These are phyloP conservation scores for Litchi chinensis DNA, from an alignment of 345 rosid genomes.

Conservation along the genomic window DNA sequence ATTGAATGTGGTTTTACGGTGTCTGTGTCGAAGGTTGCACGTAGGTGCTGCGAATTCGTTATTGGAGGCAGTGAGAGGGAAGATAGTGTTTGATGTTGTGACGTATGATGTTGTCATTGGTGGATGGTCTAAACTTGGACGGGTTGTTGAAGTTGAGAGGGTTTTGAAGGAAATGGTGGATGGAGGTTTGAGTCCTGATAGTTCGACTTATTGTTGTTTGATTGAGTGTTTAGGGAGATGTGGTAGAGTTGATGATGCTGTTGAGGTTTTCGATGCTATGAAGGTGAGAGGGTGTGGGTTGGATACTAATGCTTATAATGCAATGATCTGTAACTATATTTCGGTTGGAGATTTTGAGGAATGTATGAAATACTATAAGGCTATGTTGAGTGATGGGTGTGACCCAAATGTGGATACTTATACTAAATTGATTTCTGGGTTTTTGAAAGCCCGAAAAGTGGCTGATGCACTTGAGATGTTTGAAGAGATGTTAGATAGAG, in stretches of 20 bases:
- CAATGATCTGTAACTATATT: conserved; percentile 73
- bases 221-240: conserved; percentile 84
- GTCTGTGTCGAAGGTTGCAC: conserved; percentile 71
- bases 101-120: conserved; percentile 63
- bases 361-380: conserved; percentile 52
- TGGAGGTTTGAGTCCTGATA: conserved; percentile 55
- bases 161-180: conserved; percentile 63
- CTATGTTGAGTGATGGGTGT: conserved; percentile 51
- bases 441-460: conserved; percentile 69
- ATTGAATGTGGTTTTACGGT: conserved; percentile 64
- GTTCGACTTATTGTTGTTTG: conserved; percentile 57
- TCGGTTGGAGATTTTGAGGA: conserved; percentile 55
- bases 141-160: conserved; percentile 57
- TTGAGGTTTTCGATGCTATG: conserved; percentile 57
- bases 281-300: conserved; percentile 49
- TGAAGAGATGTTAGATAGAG: conserved; percentile 71
- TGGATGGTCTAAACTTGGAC: conserved; percentile 85
- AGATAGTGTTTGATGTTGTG: conserved; percentile 42
- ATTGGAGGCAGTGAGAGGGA: conserved; percentile 55
- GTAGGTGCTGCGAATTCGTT: conserved; percentile 65
- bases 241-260: conserved; percentile 63
- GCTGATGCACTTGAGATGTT: conserved; percentile 89
- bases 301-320: conserved; percentile 61
- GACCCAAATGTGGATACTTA: conserved; percentile 67
- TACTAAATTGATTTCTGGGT: conserved; percentile 55